Percentiles rank a stretch among this genome's conserved stretches.
Conservation (phyloP, 2,329 filamentous ascomycete species). For the Phoma sp. region DNA sequence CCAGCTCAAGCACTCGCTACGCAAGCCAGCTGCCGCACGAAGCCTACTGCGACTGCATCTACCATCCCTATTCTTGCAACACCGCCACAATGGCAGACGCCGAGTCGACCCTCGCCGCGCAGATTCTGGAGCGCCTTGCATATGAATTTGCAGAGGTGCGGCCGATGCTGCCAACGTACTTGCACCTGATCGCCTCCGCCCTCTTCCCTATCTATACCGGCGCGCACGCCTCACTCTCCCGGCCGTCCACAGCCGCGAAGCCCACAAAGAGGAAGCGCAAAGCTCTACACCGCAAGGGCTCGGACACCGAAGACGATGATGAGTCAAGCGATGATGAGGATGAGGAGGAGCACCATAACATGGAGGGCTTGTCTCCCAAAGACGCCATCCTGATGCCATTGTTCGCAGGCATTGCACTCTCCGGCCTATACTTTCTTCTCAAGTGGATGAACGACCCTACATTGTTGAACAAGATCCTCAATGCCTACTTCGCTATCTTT, state of each 20-base stretch:
- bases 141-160: slow-evolving; percentile 54
- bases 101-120: slow-evolving; percentile 40
- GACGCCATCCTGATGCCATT: slow-evolving; percentile 89
- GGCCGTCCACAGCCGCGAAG: slow-evolving; percentile 79
- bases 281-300: slow-evolving; percentile 30
- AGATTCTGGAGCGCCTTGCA: slow-evolving; percentile 42
- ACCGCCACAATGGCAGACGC: slow-evolving; percentile 37
- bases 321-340: slow-evolving; percentile 51
- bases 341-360: slow-evolving; percentile 62
- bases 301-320: slow-evolving; percentile 31
- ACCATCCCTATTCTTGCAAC: background rate
- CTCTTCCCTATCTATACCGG: slow-evolving; percentile 85
- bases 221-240: slow-evolving; percentile 82
- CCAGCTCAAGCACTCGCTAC: background rate
- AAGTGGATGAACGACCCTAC: slow-evolving; percentile 85
- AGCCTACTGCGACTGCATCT: too few species aligned
- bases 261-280: slow-evolving; percentile 60
- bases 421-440: slow-evolving; percentile 84
- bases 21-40: too few species aligned
- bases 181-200: slow-evolving; percentile 71
- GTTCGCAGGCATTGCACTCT: slow-evolving; percentile 74
- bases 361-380: slow-evolving; percentile 74
- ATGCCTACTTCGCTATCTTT: slow-evolving; percentile 82
- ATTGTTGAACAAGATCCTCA: slow-evolving; percentile 81
- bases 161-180: slow-evolving; percentile 61